Percentiles rank a stretch among this genome's conserved stretches.
Evolutionary conservation across 176 grass and related monocot genomes (phyloP).

Genomic region (Oryza nivara): DNA sequence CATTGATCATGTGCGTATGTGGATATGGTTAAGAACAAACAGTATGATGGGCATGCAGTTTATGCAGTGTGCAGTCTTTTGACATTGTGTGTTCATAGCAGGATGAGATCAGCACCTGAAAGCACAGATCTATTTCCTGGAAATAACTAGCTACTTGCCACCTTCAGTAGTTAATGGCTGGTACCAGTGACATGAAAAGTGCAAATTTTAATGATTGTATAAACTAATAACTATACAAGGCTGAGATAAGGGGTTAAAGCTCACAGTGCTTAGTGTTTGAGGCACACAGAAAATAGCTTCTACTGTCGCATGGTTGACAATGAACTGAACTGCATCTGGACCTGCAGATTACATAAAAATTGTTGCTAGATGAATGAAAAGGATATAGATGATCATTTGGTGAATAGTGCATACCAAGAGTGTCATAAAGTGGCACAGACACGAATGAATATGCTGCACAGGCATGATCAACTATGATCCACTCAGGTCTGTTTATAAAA

Average conservation of each 20-base stretch:
- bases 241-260: slow-evolving; percentile 43
- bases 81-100: background rate
- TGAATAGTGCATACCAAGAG: slow-evolving; percentile 64
- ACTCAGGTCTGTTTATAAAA: slow-evolving; percentile 97
- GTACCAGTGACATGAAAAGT: background rate
- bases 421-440: slow-evolving; percentile 92
- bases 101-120: slow-evolving; percentile 19
- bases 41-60: background rate
- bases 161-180: background rate
- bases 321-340: slow-evolving; percentile 94
- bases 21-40: background rate
- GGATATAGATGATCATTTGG: background rate
- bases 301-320: slow-evolving; percentile 88
- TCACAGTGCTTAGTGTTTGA: slow-evolving; percentile 84
- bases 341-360: slow-evolving; percentile 52
- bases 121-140: slow-evolving; percentile 4
- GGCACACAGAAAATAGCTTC: slow-evolving; percentile 93
- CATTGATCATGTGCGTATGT: background rate
- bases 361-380: slow-evolving; percentile 27
- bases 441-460: slow-evolving; percentile 91
- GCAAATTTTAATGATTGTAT: background rate
- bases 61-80: background rate
- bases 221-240: background rate
- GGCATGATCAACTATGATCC: slow-evolving; percentile 91
- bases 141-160: slow-evolving; percentile 20